Evolutionary conservation across 495 filamentous ascomycete species (phyloP), one percentile per base, ranked within the genome.

Genomic region (Hypoxylon rickii): DNA sequence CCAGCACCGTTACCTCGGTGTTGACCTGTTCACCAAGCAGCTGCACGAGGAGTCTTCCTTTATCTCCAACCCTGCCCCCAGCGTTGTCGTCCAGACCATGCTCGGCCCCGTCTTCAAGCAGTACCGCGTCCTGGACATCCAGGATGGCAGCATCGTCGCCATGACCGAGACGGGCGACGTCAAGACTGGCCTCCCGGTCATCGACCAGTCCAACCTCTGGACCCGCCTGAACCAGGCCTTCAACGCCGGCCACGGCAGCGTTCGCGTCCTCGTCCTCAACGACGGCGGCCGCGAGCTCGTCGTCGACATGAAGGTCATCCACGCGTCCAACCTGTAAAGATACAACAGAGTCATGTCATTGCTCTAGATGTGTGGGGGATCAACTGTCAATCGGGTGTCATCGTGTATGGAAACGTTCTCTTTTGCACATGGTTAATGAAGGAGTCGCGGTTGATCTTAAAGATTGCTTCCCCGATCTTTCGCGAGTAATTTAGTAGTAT

Each of bases 41-140:
- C 86, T 98, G 47, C 92, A 97, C 75, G 94, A 98, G 79, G 94
- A 98, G 87, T 96, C 92, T 42, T 92, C 87, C 73, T 97, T 97
- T 79, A 84, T 98, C 77, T 91, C 89, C 76, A 95, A 96, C 85
- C 94, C 94, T 47, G 88, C 88, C 43, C 93, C 94, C 64, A 95
- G 89, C 53, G 94, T 98, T 49, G 86, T 97, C 37, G 92, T 98
- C 69, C 94, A 98, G 86, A 97, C 93, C 79, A 97, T 98, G 90
- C 89, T 96, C 51, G 94, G 94, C 66, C 94, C 94, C 36, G 89
- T 98, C 81, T 97, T 96, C 91, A 97, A 97, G 89, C 96, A 96
- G 81, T 98, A 98, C 86, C 91, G 94, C 73, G 92, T 98, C 70
- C 88, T 98, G 32, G 94, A 98, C 79, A 87, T 98, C 78, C 90